Base-by-base conservation (phyloP, 257 asterid species). In the Gentiana macrophylla region DNA sequence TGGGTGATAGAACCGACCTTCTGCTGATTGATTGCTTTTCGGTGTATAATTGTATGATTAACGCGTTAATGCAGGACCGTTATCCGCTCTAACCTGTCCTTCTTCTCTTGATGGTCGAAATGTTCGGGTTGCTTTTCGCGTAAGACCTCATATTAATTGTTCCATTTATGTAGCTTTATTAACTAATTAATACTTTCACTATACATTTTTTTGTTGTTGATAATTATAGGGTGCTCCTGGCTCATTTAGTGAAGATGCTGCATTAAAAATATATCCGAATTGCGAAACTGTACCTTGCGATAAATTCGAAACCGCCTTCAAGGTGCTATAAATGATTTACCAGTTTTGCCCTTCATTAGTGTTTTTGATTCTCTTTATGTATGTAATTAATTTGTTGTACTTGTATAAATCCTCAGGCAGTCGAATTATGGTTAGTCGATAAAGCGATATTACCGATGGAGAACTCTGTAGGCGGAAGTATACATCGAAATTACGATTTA, bases 381-480 rank as follows among this genome's bases (percentile, higher is more conserved):
- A 24, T 24, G 8, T 41, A 41, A 41, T 7, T 41, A 41, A 41
- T 41, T 41, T 41, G 9, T 41, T 41, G 2, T 41, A 41, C 8
- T 41, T 5, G 6, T 51, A n/a, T 51, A n/a, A 33, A 36, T 52
- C 58, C 37, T 5, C 63, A 68, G 72, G 73, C 74, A 32, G 74
- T 69, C 53, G 70, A 69, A 41, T 54, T 63, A 49, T 63, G 69
- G 74, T 48, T 63, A 6, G 70, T 65, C 12, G 74, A 69, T 41
- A 69, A 53, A 53, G 74, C 74, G 41, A 52, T 69, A 57, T 70
- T 63, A 35, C 70, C 74, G 4, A 69, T 69, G 48, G 74, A 69
- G 51, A 69, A 69, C 54, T 53, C 70, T 2, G 49, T 69, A 37
- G 60, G 66, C 24, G 74, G 74, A 57, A 63, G 74, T 59, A 69